A percentile compares a stretch with the other conserved stretches of the same genome.
Evolutionary conservation across 1,139 yeast species (phyloP).

Genomic region (Nakaseomyces bracarensis): DNA sequence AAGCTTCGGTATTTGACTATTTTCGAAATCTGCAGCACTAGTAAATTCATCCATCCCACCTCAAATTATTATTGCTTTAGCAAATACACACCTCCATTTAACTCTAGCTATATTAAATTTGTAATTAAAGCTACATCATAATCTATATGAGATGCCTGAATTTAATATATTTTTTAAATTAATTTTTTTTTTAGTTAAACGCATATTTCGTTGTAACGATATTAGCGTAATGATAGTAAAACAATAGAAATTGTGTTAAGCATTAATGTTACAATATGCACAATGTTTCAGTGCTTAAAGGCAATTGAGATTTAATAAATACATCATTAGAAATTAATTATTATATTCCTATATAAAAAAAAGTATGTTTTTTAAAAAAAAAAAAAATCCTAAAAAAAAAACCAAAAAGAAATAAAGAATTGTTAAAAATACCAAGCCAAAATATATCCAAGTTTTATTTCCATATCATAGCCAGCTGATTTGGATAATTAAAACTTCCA

Average conservation of each 20-base stretch:
- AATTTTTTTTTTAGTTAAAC: too few relatives aligned
- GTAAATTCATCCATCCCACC: slow-evolving; percentile 33
- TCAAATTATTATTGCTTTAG: background rate
- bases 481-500: background rate
- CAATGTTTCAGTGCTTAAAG: background rate
- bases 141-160: too few relatives aligned
- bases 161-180: background rate
- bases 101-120: too few relatives aligned
- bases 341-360: background rate
- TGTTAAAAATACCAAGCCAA: background rate
- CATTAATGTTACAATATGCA: too few relatives aligned
- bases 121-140: too few relatives aligned
- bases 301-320: background rate
- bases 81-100: background rate
- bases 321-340: background rate
- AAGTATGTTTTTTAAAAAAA: background rate
- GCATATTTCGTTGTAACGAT: too few relatives aligned
- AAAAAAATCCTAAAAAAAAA: background rate
- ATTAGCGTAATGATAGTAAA: background rate
- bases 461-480: slow-evolving; percentile 4
- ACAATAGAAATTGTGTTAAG: background rate
- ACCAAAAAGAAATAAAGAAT: background rate
- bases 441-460: background rate
- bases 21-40: slow-evolving; percentile 67
- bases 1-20: slow-evolving; percentile 47